Base-by-base conservation (phyloP, 495 filamentous ascomycete genomes). In the Acidiella bohemica region DNA sequence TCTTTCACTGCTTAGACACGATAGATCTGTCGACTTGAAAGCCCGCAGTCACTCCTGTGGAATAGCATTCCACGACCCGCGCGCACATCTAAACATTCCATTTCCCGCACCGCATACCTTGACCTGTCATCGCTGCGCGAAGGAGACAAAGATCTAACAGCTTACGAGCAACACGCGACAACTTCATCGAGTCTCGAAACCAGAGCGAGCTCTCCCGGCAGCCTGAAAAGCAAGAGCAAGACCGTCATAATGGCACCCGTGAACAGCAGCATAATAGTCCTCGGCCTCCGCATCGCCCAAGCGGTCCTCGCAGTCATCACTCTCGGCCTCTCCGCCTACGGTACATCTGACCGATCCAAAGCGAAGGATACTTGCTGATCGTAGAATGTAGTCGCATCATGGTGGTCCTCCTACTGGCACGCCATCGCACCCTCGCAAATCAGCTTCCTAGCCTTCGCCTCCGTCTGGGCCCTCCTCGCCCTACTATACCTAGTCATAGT, bases 381-480 rank as follows among this genome's bases (percentile, higher is more conserved):
- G 18, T 17, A 11, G 12, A 17, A 12, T 40, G 28, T 53, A 62
- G 54, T 59, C 45, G 47, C 56, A 22, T 45, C 50, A 30, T 63
- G 59, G 59, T 63, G 59, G 59, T 27, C 32, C 17, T 19, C 30
- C 31, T 51, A 51, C 44, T 61, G 58, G 58, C 54, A 54, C 47
- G 40, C 42, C 32, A 16, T 41, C 29, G 51, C 59, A 11, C 73
- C 74, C 5, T 58, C 60, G 33, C 46, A 57, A 41, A 57, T 80
- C 50, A 72, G 75, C 59, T 87, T 82, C 65, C 71, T 86, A 59
- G 62, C 88, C 58, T 85, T 85, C 65, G 63, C 66, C 54, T 63
- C 74, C 41, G 65, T 82, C 45, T 85, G 79, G 79, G 76, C 81
- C 6, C 58, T 83, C 34, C 68, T 87, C 31, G 71, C 75, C 0